Evolutionary conservation across 2,329 filamentous ascomycete species (phyloP).

Genomic region (Alternaria longipes): DNA sequence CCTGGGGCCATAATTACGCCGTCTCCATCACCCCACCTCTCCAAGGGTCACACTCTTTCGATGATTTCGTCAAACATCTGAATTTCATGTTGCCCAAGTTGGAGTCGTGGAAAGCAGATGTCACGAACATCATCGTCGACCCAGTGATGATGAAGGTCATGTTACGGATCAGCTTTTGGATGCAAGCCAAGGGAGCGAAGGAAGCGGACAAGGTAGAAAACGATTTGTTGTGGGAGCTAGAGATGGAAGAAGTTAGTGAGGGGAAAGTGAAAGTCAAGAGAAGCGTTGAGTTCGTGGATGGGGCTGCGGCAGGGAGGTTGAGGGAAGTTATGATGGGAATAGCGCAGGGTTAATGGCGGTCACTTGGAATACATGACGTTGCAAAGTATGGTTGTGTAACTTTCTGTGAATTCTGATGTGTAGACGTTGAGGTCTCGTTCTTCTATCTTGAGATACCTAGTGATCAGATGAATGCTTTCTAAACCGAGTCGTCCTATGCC

Average conservation of each 20-base stretch:
- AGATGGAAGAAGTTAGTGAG: constrained; percentile 27
- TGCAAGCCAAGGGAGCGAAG: constrained; percentile 27
- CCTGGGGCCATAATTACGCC: constrained; percentile 45
- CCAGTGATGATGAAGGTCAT: constrained; percentile 30
- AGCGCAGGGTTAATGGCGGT: background rate
- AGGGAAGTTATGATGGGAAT: constrained; percentile 26
- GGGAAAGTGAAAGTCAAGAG: constrained; percentile 29
- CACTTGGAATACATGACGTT: background rate
- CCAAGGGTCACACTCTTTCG: constrained; percentile 24
- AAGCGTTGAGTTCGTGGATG: constrained; percentile 47
- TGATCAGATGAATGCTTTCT: constrained; percentile 6
- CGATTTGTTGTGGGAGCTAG: constrained; percentile 47
- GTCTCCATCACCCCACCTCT: constrained; percentile 31
- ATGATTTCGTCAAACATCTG: constrained; percentile 36
- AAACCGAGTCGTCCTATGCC: background rate
- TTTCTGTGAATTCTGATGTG: background rate
- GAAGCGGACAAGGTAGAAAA: constrained; percentile 34
- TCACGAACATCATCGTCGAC: constrained; percentile 40
- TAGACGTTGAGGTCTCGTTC: constrained; percentile 18
- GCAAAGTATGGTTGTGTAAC: background rate
- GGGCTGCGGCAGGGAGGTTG: constrained; percentile 28
- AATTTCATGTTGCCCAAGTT: constrained; percentile 31
- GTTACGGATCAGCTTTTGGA: constrained; percentile 36
- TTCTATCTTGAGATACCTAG: background rate
- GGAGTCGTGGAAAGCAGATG: constrained; percentile 31